Evolutionary conservation across 2,329 filamentous ascomycete species (phyloP).

Genomic region (Penicillium brasilianum): DNA sequence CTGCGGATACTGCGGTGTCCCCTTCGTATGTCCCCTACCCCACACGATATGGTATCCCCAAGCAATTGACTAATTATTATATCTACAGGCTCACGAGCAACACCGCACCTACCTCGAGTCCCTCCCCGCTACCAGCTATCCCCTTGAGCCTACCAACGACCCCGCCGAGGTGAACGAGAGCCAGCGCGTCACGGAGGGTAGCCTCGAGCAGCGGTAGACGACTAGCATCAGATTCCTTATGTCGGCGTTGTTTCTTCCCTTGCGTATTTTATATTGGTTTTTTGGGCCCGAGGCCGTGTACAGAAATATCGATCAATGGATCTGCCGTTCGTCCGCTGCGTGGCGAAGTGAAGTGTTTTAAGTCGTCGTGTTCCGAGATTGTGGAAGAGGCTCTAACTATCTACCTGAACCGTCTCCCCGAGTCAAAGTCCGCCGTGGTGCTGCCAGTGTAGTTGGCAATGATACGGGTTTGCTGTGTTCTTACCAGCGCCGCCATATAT

Average conservation of each 20-base stretch:
- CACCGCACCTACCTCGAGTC: conserved; percentile 84
- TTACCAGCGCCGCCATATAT: neutral
- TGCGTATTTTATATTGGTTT: conserved; percentile 32
- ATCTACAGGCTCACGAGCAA: conserved; percentile 79
- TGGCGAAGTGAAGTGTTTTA: conserved; percentile 10
- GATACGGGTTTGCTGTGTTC: neutral
- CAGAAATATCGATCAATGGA: conserved; percentile 45
- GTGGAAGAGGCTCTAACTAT: neutral
- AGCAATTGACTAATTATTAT: neutral
- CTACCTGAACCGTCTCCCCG: conserved; percentile 1
- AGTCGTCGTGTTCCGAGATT: neutral
- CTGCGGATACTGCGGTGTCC: conserved; percentile 92
- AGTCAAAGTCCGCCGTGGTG: neutral
- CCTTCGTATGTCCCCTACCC: conserved; percentile 71
- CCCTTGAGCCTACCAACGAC: conserved; percentile 68
- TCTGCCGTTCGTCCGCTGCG: conserved; percentile 24
- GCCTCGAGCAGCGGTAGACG: conserved; percentile 64
- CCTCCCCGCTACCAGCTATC: conserved; percentile 79
- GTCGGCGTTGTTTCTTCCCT: conserved; percentile 43
- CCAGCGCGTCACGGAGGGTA: conserved; percentile 64
- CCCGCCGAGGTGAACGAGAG: conserved; percentile 63
- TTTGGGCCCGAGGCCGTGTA: conserved; percentile 41
- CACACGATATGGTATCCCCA: neutral
- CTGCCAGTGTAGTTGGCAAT: neutral
- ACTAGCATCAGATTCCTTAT: conserved; percentile 37